A percentile compares a stretch with the other conserved stretches of the same genome.
Conservation (phyloP, 345 rosid species). For the Triadica sebifera region DNA sequence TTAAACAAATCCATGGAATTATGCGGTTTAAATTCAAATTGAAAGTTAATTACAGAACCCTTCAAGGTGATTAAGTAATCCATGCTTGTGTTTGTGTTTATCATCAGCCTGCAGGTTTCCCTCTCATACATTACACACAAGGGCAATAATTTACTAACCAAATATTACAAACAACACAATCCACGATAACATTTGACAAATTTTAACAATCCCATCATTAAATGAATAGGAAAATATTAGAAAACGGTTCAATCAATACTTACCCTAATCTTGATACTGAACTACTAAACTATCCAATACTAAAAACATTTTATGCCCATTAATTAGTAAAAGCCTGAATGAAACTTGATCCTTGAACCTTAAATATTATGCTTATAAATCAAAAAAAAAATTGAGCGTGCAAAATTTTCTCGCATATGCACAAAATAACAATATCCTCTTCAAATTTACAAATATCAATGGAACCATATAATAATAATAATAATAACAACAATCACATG, state of each 20-base stretch:
- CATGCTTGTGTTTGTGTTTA: too few species aligned
- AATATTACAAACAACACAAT: not conserved
- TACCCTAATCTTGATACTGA: not conserved
- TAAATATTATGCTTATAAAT: not conserved
- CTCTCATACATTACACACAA: too few species aligned
- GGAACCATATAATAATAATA: too few species aligned
- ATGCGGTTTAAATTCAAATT: not conserved
- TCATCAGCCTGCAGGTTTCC: too few species aligned
- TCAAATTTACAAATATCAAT: too few species aligned
- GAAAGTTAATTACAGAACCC: too few species aligned
- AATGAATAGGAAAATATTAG: not conserved
- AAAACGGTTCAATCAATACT: not conserved
- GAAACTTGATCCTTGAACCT: not conserved
- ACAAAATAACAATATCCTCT: too few species aligned
- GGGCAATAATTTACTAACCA: not conserved
- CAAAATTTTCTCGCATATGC: not conserved
- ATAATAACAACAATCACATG: too few species aligned
- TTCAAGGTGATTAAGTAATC: too few species aligned
- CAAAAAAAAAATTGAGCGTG: not conserved
- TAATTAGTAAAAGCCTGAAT: not conserved
- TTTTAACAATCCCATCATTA: not conserved
- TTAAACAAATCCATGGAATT: not conserved
- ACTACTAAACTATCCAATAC: not conserved
- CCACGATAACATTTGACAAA: too few species aligned
- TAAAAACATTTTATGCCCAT: not conserved